Evolutionary conservation across 345 rosid genomes (phyloP).

Genomic region (Euphorbia peplus): DNA sequence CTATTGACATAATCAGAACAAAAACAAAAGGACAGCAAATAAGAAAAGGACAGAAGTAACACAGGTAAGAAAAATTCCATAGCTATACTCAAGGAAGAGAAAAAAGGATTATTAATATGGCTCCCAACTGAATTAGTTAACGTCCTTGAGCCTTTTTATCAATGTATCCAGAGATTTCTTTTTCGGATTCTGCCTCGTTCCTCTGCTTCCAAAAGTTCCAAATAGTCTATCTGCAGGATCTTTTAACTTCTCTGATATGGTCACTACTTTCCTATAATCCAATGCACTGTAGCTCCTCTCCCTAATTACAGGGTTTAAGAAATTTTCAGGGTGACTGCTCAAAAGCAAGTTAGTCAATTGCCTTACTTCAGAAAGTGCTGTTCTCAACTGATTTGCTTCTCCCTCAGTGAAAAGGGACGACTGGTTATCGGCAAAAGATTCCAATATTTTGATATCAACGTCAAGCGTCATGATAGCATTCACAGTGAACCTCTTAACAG

Average conservation of each 20-base stretch:
- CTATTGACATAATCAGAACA: slow-evolving; percentile 27
- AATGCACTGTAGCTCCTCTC: slow-evolving; percentile 77
- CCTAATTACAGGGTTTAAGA: slow-evolving; percentile 78
- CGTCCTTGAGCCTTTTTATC: slow-evolving; percentile 88
- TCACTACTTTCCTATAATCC: slow-evolving; percentile 77
- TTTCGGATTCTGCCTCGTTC: slow-evolving; percentile 78
- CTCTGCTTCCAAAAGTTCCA: slow-evolving; percentile 89
- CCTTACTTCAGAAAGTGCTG: slow-evolving; percentile 74
- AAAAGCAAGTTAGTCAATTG: slow-evolving; percentile 77
- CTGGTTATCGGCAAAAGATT: slow-evolving; percentile 79
- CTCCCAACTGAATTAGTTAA: slow-evolving; percentile 44
- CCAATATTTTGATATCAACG: slow-evolving; percentile 74
- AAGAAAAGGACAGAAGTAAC: slow-evolving; percentile 20
- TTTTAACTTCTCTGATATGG: slow-evolving; percentile 78
- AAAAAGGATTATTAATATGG: slow-evolving; percentile 26
- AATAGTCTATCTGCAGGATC: slow-evolving; percentile 89
- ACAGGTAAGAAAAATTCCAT: slow-evolving; percentile 9
- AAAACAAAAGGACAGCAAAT: slow-evolving; percentile 24
- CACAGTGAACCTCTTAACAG: slow-evolving; percentile 75
- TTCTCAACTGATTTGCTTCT: slow-evolving; percentile 75
- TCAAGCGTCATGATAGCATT: slow-evolving; percentile 82
- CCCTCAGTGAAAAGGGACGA: slow-evolving; percentile 64
- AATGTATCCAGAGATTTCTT: slow-evolving; percentile 87
- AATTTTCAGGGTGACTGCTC: slow-evolving; percentile 90
- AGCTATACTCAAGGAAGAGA: slow-evolving; percentile 14